A percentile compares a stretch with the other conserved stretches of the same genome.
phyloP scores from a whole-genome alignment of 805 yeast genomes.

The Zygotorulaspora chibaensis region DNA sequence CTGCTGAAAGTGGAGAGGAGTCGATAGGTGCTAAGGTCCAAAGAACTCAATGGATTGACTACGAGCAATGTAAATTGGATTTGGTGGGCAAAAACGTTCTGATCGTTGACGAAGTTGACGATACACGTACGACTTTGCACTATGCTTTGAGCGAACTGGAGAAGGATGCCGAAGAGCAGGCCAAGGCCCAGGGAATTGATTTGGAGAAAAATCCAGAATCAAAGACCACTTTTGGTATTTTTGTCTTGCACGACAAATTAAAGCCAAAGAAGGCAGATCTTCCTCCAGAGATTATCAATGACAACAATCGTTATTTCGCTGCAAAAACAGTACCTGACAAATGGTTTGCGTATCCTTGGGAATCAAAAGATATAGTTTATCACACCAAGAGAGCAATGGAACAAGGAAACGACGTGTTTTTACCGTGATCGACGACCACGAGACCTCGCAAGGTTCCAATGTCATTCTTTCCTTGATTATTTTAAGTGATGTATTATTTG shows the following conservation, averaged over 20 bases:
- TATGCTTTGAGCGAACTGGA: constrained; percentile 72
- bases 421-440: constrained; percentile 13
- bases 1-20: constrained; percentile 55
- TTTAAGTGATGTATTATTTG: no score
- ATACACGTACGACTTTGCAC: constrained; percentile 78
- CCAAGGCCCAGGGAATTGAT: constrained; percentile 47
- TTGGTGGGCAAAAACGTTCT: constrained; percentile 66
- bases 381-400: constrained; percentile 68
- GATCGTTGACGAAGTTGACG: constrained; percentile 82
- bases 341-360: constrained; percentile 91
- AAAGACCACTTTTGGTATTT: constrained; percentile 64
- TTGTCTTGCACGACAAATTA: constrained; percentile 71
- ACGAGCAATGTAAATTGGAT: constrained; percentile 53
- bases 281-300: constrained; percentile 57
- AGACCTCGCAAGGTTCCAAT: not conserved
- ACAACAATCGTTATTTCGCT: constrained; percentile 59
- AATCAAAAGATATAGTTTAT: constrained; percentile 65
- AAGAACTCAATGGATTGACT: constrained; percentile 82
- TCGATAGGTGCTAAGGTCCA: constrained; percentile 61
- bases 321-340: constrained; percentile 72
- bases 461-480: not conserved
- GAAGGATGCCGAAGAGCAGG: constrained; percentile 64
- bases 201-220: constrained; percentile 40
- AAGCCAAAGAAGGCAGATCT: constrained; percentile 70
- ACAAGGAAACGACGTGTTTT: constrained; percentile 64